A percentile compares a stretch with the other conserved stretches of the same genome.
Conservation (phyloP, 1,284 basidiomycete genomes). For the Heterobasidion occidentale region DNA sequence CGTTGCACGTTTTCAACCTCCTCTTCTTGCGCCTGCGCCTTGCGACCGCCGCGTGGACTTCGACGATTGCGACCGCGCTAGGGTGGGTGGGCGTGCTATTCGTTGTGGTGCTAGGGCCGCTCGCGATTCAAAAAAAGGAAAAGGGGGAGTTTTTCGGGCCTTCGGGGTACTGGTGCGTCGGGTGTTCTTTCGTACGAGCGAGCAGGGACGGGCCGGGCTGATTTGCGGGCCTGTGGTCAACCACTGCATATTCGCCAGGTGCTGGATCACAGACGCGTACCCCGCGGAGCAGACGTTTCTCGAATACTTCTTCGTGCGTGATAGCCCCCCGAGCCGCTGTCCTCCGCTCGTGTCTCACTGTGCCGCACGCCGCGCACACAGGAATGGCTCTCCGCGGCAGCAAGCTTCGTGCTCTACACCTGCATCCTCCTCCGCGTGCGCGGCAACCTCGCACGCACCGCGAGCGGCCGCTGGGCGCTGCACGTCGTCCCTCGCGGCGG, state of each 20-base stretch:
- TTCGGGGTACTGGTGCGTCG: conserved; percentile 30
- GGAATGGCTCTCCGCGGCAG: conserved; percentile 26
- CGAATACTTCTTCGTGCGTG: conserved; percentile 42
- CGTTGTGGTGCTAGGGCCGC: conserved; percentile 28
- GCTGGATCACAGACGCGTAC: conserved; percentile 40
- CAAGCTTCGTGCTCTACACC: conserved; percentile 28
- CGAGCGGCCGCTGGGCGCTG: conserved; percentile 23
- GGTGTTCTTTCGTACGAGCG: too few relatives aligned
- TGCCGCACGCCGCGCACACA: conserved; percentile 4
- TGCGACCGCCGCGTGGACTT: conserved; percentile 10
- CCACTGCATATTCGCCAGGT: conserved; percentile 19
- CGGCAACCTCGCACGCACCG: conserved; percentile 24
- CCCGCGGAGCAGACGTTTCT: conserved; percentile 30
- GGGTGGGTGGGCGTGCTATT: conserved; percentile 29
- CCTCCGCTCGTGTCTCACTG: not conserved
- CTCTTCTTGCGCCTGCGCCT: conserved; percentile 28
- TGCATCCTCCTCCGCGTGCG: conserved; percentile 30
- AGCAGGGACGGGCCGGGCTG: too few relatives aligned
- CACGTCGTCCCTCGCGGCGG: conserved; percentile 24
- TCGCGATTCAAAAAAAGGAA: conserved; percentile 22
- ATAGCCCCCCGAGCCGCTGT: not conserved
- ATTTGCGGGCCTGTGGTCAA: too few relatives aligned
- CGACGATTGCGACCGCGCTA: conserved; percentile 19
- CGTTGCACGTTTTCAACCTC: conserved; percentile 33
- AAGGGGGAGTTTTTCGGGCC: conserved; percentile 35